Evolutionary conservation across 257 asterid genomes (phyloP), one percentile per base, ranked within the genome.

Genomic region (Ajuga chamaepitys): DNA sequence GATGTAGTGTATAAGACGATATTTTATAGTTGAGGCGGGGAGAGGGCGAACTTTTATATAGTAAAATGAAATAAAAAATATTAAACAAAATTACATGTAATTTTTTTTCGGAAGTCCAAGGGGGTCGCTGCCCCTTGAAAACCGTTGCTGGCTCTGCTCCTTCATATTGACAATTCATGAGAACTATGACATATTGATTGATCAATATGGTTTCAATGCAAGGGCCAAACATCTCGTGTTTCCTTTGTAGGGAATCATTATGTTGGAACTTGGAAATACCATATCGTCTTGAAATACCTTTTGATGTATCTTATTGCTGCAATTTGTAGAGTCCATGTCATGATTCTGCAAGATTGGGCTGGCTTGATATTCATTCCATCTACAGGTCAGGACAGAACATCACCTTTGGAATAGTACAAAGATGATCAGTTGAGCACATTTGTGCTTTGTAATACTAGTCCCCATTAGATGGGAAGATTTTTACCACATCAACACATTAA

Each of bases 381-480:
- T 20, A 40, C 14, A 59, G 26, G 62, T 37, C 17, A 28, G n/a
- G 32, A 30, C 16, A 45, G 30, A 70, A 7, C 58, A 32, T 34
- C 7, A 10, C 16, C 2, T 30, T 68, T 30, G 58, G 56, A 58
- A 58, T 73, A 61, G 65, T 35, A 11, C 16, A 53, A 72, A 41
- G 72, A 66, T 78, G 79, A 52, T 42, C 53, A 46, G 14, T 38
- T 62, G 59, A 72, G 71, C 41, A 51, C 9, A 50, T 68, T 71
- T 64, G 55, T 55, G 42, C 42, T 64, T 51, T 12, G 59, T 48
- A 4, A 74, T 60, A 44, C 26, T 50, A 58, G 35, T 30, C 21
- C 10, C 41, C 46, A 60, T 58, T 77, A 71, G 53, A 73, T 80
- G 83, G 75, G 78, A 53, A 75, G 87, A 71, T 71, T 77, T 70